Evolutionary conservation across 495 filamentous ascomycete species (phyloP).

Genomic region (Bathelium albidoporum): DNA sequence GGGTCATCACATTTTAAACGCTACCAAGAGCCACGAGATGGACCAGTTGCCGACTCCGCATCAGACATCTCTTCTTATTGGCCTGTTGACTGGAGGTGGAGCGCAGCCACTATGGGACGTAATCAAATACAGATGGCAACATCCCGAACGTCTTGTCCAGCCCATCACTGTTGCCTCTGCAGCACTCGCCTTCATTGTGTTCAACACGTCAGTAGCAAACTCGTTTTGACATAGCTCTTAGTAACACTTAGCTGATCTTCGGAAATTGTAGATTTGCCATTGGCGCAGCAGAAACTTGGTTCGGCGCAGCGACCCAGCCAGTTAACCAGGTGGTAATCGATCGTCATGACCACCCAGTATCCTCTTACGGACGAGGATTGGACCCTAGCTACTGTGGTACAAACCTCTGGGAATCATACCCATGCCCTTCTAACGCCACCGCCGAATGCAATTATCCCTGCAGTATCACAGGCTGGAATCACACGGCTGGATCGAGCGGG

Average conservation of each 20-base stretch:
- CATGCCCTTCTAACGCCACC: background rate
- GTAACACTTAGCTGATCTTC: background rate
- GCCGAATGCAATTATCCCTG: constrained; percentile 3
- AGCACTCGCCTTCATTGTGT: background rate
- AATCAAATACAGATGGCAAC: background rate
- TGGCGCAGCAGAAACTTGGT: background rate
- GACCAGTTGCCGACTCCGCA: background rate
- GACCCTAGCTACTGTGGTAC: background rate
- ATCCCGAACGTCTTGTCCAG: background rate
- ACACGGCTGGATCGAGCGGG: background rate
- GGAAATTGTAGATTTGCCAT: background rate
- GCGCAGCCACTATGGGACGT: background rate
- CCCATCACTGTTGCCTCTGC: background rate
- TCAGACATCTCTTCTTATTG: background rate
- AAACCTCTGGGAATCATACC: background rate
- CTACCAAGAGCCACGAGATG: background rate
- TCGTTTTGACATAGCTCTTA: background rate
- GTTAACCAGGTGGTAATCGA: background rate
- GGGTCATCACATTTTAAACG: background rate
- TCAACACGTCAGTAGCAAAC: background rate
- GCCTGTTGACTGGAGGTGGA: background rate
- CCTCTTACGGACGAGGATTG: constrained; percentile 2
- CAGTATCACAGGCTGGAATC: background rate
- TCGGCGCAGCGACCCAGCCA: background rate
- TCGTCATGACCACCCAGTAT: background rate